Conservation (phyloP, 768 basidiomycete species). For the Phaffia tasmanica region DNA sequence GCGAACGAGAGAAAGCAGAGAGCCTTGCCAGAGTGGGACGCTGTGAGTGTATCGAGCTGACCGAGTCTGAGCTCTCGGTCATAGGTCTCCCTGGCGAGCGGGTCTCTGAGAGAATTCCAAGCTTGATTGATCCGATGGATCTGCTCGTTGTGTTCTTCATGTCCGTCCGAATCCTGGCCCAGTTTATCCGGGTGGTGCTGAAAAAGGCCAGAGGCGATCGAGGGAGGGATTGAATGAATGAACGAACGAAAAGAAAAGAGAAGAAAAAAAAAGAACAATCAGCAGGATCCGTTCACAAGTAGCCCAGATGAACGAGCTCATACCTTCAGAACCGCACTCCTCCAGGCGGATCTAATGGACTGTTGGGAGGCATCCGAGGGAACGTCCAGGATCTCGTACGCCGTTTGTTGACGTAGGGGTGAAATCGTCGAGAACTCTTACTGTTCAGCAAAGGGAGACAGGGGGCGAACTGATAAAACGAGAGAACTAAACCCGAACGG, state of each 20-base stretch:
- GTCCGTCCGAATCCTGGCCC: not conserved
- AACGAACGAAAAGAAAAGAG: no score
- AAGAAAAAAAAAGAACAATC: no score
- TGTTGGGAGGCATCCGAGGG: not conserved
- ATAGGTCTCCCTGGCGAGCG: conserved; percentile 2
- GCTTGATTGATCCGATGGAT: conserved; percentile 1
- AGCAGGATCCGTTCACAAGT: no score
- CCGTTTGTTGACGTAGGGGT: no score
- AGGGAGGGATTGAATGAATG: no score
- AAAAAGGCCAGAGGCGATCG: not conserved
- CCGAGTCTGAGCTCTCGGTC: conserved; percentile 4
- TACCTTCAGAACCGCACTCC: conserved; percentile 16
- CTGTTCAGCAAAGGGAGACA: no score
- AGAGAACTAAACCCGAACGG: no score
- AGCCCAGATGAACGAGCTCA: not conserved
- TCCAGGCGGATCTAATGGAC: conserved; percentile 18
- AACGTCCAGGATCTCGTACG: conserved; percentile 12
- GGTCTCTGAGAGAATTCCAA: conserved; percentile 8
- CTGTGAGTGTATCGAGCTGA: not conserved
- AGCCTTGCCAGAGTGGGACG: not conserved
- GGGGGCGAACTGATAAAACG: no score
- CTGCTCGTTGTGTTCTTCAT: not conserved
- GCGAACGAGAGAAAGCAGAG: no score
- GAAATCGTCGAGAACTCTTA: no score
- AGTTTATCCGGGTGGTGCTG: conserved; percentile 17